These are phyloP conservation scores for Pseudomonodictys pantanalensis DNA, from an alignment of 495 filamentous ascomycete species.

Conservation along the genomic window DNA sequence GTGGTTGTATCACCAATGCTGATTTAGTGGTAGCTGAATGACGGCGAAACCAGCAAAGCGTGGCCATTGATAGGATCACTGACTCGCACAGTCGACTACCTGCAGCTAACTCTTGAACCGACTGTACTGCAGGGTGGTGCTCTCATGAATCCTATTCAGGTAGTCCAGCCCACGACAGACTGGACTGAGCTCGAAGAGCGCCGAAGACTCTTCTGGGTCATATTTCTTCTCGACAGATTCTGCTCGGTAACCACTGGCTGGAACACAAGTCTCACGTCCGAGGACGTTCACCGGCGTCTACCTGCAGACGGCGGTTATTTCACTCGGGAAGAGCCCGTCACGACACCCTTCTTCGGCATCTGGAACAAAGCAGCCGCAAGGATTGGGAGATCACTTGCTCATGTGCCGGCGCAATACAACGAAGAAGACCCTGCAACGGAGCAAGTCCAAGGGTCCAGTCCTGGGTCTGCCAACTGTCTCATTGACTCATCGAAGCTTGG, in stretches of 20 bases:
- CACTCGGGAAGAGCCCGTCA: slow-evolving; percentile 10
- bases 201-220: slow-evolving; percentile 8
- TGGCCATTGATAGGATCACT: slow-evolving; percentile 12
- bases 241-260: slow-evolving; percentile 13
- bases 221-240: slow-evolving; percentile 9
- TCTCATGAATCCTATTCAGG: slow-evolving; percentile 1
- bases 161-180: slow-evolving; percentile 2
- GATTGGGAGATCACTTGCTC: slow-evolving; percentile 3
- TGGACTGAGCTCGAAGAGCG: slow-evolving; percentile 11
- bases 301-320: slow-evolving; percentile 11
- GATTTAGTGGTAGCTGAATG: background rate
- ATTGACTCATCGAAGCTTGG: slow-evolving; percentile 9
- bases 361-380: slow-evolving; percentile 14
- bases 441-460: slow-evolving; percentile 1
- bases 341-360: slow-evolving; percentile 7
- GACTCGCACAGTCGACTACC: slow-evolving; percentile 9
- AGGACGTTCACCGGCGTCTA: slow-evolving; percentile 5
- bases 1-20: background rate
- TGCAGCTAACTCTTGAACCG: slow-evolving; percentile 7
- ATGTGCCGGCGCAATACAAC: slow-evolving; percentile 13
- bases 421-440: slow-evolving; percentile 8
- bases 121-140: background rate
- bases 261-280: slow-evolving; percentile 9
- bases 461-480: background rate
- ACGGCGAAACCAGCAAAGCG: slow-evolving; percentile 2